Base-by-base conservation (phyloP, 208 protist species). In the Balamuthia mandrillaris region DNA sequence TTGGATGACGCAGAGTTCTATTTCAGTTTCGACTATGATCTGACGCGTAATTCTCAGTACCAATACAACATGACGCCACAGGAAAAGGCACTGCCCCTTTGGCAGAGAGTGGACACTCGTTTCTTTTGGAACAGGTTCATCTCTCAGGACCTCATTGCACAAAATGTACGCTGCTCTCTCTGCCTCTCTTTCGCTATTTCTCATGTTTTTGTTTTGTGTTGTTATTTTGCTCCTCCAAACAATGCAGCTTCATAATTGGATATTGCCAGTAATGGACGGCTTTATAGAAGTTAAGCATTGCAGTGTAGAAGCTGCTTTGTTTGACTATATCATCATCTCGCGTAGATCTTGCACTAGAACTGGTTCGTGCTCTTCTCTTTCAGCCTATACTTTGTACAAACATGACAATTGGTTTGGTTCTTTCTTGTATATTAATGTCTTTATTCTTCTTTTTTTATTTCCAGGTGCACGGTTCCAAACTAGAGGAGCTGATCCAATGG, bases 81-180 rank as follows among this genome's bases (percentile, higher is more conserved):
- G n/a, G 74, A 81, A 33, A 58, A 44, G 74, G 3, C 16, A 35
- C 74, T 27, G 24, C 74, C 74, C 27, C 37, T 81, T 21, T 81
- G 74, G 74, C 74, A 81, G 37, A 44, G 74, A 10, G 75, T 78
- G 24, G 86, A 93, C 31, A 1, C n/a, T 7, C 74, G 86, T 39
- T 92, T 92, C 87, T 92, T 91, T 52, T 92, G 89, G 89, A 92
- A 92, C 45, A 18, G 35, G 18, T 33, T 66, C 79, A 44, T 92
- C 35, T 74, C 49, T 18, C 31, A 54, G 12, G 31, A 37, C n/a
- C 84, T 92, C 27, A 86, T 87, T 35, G 49, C 84, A 16, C 52
- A 63, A 42, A 35, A 85, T 24, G 74, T 81, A 39, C 29, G 14
- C 18, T 68, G 16, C 29, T 12, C n/a, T 68, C 29, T 68, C 29